Percentiles rank a stretch among this genome's conserved stretches.
Conservation (phyloP, 2,329 filamentous ascomycete genomes). For the Colletotrichum tropicicola region DNA sequence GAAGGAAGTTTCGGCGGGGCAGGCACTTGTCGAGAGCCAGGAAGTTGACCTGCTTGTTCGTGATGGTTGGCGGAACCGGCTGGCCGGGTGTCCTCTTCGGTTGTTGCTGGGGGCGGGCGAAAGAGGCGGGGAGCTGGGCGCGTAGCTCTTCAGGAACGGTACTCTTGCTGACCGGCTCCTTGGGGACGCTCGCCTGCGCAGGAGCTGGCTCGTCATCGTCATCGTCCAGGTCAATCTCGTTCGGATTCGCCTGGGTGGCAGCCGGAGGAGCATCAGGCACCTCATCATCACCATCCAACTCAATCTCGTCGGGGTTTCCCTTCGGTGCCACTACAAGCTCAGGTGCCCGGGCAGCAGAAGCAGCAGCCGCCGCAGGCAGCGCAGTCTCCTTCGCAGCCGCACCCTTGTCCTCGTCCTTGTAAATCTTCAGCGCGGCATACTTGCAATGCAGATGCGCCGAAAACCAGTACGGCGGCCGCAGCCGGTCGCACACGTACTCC, state of each 20-base stretch:
- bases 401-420: slow-evolving; percentile 49
- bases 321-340: neutral
- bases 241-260: slow-evolving; percentile 57
- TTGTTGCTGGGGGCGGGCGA: slow-evolving; percentile 55
- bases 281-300: slow-evolving; percentile 28
- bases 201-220: slow-evolving; percentile 55
- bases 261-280: neutral
- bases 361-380: neutral
- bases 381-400: neutral
- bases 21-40: slow-evolving; percentile 93
- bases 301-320: slow-evolving; percentile 31
- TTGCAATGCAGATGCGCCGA: slow-evolving; percentile 93
- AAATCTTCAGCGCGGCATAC: slow-evolving; percentile 76
- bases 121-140: slow-evolving; percentile 80
- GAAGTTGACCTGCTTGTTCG: slow-evolving; percentile 83
- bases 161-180: slow-evolving; percentile 23
- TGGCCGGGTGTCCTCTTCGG: slow-evolving; percentile 59
- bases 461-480: slow-evolving; percentile 91
- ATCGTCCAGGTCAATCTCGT: slow-evolving; percentile 77
- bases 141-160: slow-evolving; percentile 72
- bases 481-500: slow-evolving; percentile 78
- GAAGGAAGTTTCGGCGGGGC: slow-evolving; percentile 81
- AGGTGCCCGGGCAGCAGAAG: neutral
- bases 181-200: slow-evolving; percentile 21
- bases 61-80: slow-evolving; percentile 75